Base-by-base conservation (phyloP, 345 rosid species). In the Salix dunnii region DNA sequence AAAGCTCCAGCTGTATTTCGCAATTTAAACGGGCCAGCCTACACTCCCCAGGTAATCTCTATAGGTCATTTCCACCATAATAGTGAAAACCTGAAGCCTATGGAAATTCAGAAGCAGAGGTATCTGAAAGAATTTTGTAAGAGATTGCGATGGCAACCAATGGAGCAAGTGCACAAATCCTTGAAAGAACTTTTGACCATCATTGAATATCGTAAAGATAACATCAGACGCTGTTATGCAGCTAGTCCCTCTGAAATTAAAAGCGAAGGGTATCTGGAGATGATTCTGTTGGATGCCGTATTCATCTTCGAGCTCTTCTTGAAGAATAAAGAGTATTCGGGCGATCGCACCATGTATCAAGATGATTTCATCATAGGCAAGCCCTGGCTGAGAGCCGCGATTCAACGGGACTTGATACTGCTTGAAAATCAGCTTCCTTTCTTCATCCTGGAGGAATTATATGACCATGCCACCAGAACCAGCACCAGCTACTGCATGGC, bases 341-440 rank as follows among this genome's bases (percentile, higher is more conserved):
- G 4, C 14, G 0, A 43, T 43, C 3, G 3, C 14, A 12, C 0
- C 3, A 3, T 1, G 1, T 5, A 73, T 71, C 5, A 0, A 17
- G 0, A 7, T 1, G 80, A 77, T 49, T 77, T 48, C 14, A 33
- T 77, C 17, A n/a, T 77, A 58, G 53, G 61, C 3, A 77, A 70
- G 13, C 70, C 76, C 4, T 38, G 63, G 69, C 30, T 77, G 1
- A 64, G 38, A 49, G 28, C 27, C 17, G 63, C 27, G 51, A 62
- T 71, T 2, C 36, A 25, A 6, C 28, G 48, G n/a, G 80, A 71
- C 46, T 40, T 77, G 42, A 21, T 71, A 6, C 38, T 77, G 42
- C 76, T 77, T 7, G 76, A 77, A 71, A 77, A 72, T 49, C 76
- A 77, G 58, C 65, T 77, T 11, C 76, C 80, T 5, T 77, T 64